These are phyloP conservation scores for Solanum hybrid DNA, from an alignment of 305 asterid species.

Conservation along the genomic window DNA sequence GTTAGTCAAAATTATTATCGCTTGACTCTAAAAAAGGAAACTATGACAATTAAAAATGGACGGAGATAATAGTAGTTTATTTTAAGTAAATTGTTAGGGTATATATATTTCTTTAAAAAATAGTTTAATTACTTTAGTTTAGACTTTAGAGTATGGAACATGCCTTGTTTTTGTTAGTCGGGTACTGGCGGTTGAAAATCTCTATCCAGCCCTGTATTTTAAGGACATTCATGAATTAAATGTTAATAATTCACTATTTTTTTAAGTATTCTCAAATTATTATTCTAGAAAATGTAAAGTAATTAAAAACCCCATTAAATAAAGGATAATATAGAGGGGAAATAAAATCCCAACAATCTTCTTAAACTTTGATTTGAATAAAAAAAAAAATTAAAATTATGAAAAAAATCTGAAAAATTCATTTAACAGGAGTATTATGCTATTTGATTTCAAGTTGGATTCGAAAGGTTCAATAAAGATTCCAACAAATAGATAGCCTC, in stretches of 20 bases:
- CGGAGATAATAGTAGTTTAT: too few species aligned
- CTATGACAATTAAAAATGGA: too few species aligned
- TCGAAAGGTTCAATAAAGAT: neutral
- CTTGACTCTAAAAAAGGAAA: too few species aligned
- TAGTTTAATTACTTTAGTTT: neutral
- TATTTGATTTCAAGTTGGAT: neutral
- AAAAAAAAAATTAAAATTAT: too few species aligned
- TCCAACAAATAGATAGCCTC: neutral
- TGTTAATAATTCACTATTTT: neutral
- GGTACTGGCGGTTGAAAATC: neutral
- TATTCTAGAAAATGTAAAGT: neutral
- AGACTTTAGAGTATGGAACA: neutral
- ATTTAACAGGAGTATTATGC: neutral
- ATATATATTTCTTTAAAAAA: too few species aligned
- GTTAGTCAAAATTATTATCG: too few species aligned
- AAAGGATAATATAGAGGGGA: neutral
- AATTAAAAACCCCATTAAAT: neutral
- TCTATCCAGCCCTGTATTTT: neutral
- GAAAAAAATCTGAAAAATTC: neutral
- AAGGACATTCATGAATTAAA: neutral
- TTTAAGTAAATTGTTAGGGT: too few species aligned
- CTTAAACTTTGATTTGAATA: neutral
- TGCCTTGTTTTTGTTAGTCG: neutral
- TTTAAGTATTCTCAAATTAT: neutral
- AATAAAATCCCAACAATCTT: neutral